phyloP scores from a whole-genome alignment of 805 yeast genomes.

The Candida saitoana region DNA sequence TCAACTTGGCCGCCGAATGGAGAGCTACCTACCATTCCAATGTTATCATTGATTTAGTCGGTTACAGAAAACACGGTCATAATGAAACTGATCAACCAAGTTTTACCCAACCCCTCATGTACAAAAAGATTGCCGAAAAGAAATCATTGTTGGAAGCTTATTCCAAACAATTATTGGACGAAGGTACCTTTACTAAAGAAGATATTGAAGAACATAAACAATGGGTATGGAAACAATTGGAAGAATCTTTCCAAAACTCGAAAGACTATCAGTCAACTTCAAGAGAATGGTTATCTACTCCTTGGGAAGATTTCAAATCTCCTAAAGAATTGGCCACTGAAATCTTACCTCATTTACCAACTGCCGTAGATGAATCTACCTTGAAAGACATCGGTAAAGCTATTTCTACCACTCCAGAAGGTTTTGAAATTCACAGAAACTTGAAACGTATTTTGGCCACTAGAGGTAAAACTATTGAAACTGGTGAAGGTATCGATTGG shows the following conservation, averaged over 20 bases:
- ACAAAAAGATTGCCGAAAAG: conserved; percentile 84
- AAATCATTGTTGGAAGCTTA: conserved; percentile 84
- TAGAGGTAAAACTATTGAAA: conserved; percentile 80
- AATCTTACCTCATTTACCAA: conserved; percentile 92
- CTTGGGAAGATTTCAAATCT: conserved; percentile 98
- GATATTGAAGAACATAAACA: conserved; percentile 94
- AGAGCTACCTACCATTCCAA: conserved; percentile 95
- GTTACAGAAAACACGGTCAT: conserved; percentile 98
- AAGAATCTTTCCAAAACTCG: conserved; percentile 82
- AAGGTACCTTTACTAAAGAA: conserved; percentile 83
- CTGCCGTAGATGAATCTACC: conserved; percentile 70
- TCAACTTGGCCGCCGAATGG: conserved; percentile 98
- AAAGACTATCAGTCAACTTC: conserved; percentile 88
- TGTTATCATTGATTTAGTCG: conserved; percentile 93
- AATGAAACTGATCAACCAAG: conserved; percentile 99
- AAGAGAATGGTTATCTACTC: conserved; percentile 96
- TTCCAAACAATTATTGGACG: conserved; percentile 70
- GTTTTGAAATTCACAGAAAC: conserved; percentile 89
- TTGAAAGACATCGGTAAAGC: conserved; percentile 75
- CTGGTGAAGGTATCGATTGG: conserved; percentile 97
- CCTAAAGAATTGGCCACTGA: conserved; percentile 96
- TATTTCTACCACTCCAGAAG: conserved; percentile 81
- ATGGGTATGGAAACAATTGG: conserved; percentile 96
- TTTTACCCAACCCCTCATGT: conserved; percentile 98
- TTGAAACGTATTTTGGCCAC: conserved; percentile 87